Evolutionary conservation across 106 monocot species (phyloP).

Genomic region (Platanthera zijinensis): DNA sequence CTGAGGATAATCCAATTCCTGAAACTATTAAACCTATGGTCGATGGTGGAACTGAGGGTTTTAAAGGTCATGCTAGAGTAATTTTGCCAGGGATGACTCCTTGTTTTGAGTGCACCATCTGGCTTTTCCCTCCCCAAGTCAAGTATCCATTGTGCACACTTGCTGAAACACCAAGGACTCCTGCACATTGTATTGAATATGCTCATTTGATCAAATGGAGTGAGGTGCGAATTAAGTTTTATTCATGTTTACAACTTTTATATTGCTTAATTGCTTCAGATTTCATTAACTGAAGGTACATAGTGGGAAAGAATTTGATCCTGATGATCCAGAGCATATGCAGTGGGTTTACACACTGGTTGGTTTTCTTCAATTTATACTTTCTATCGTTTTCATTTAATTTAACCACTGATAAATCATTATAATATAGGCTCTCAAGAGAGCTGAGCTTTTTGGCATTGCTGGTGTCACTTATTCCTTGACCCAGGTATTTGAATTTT

Average conservation of each 20-base stretch:
- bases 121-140: conserved; percentile 98
- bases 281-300: conserved; percentile 49
- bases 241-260: not conserved
- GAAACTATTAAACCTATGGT: conserved; percentile 93
- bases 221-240: conserved; percentile 54
- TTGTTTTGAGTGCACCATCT: conserved; percentile 98
- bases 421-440: conserved; percentile 68
- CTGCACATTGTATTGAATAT: conserved; percentile 99
- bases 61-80: conserved; percentile 97
- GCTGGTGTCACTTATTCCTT: conserved; percentile 97
- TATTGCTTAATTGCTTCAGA: conserved; percentile 3
- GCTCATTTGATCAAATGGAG: conserved; percentile 98
- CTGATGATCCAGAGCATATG: conserved; percentile 98
- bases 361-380: not conserved
- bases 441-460: conserved; percentile 97
- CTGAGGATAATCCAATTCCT: conserved; percentile 64
- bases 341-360: conserved; percentile 96
- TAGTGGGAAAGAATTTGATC: conserved; percentile 78
- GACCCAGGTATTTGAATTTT: conserved; percentile 59
- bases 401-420: conserved; percentile 13
- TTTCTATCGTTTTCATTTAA: not conserved
- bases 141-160: conserved; percentile 97
- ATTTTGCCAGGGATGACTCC: conserved; percentile 91
- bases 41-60: conserved; percentile 99
- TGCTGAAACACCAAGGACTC: conserved; percentile 95